Percentiles rank a stretch among this genome's conserved stretches.
phyloP scores from a whole-genome alignment of 257 asterid genomes.

The Ligustrum vulgare region DNA sequence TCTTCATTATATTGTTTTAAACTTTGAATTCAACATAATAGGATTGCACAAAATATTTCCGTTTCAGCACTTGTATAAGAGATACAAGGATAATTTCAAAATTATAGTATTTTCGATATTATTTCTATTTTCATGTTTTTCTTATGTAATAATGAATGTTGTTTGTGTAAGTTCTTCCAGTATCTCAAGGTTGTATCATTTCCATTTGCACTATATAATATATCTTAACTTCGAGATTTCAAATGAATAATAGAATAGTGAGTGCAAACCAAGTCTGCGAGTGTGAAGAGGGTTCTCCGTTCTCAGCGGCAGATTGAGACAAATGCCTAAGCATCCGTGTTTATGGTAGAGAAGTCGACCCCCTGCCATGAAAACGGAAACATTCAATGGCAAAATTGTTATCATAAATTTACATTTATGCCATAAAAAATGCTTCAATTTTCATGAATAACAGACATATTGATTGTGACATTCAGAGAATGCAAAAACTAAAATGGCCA shows the following conservation, averaged over 20 bases:
- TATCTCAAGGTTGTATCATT: neutral
- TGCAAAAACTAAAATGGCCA: neutral
- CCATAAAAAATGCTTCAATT: neutral
- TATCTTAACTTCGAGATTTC: neutral
- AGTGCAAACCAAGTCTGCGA: slow-evolving; percentile 88
- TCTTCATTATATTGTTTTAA: no score
- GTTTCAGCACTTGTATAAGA: neutral
- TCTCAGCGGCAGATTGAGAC: slow-evolving; percentile 81
- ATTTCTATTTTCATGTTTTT: no score
- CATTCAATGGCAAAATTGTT: slow-evolving; percentile 15
- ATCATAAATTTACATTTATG: slow-evolving; percentile 19
- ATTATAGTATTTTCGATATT: neutral
- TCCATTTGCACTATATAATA: neutral
- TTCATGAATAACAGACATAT: no score
- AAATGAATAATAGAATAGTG: slow-evolving; percentile 17
- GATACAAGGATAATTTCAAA: neutral
- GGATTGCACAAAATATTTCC: neutral
- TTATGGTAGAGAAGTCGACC: slow-evolving; percentile 89
- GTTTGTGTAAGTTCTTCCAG: neutral
- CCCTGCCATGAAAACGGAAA: slow-evolving; percentile 65
- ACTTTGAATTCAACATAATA: no score
- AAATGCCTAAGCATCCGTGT: slow-evolving; percentile 98
- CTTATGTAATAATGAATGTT: neutral
- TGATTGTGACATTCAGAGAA: no score
- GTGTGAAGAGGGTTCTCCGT: no score